These are phyloP conservation scores for Hygrocybe punicea DNA, from an alignment of 768 basidiomycete species.

Conservation along the genomic window DNA sequence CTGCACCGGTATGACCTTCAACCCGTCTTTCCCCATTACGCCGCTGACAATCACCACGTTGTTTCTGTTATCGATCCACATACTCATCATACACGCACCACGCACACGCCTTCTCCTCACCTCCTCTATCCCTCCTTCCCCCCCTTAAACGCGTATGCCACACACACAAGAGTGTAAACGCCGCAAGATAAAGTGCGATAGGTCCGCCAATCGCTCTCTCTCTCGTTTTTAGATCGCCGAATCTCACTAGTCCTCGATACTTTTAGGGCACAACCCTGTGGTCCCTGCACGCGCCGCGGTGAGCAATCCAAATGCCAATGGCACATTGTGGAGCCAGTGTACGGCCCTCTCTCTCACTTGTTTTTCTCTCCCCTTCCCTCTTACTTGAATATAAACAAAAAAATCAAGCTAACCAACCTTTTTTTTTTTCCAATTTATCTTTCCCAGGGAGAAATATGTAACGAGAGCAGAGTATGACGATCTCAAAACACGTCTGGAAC, in stretches of 20 bases:
- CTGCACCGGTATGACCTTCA: constrained; percentile 65
- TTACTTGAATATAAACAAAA: too few species aligned
- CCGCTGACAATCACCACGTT: constrained; percentile 15
- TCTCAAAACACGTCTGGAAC: constrained; percentile 60
- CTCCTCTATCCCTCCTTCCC: constrained; percentile 25
- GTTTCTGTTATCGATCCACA: constrained; percentile 13
- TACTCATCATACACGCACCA: constrained; percentile 22
- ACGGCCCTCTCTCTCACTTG: constrained; percentile 42
- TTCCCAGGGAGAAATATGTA: constrained; percentile 81
- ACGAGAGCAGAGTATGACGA: constrained; percentile 74
- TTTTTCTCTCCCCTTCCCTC: constrained; percentile 1
- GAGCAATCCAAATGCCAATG: constrained; percentile 81
- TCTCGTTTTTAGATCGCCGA: constrained; percentile 11
- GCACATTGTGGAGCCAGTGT: constrained; percentile 80
- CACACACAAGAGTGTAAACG: constrained; percentile 80
- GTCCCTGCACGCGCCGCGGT: constrained; percentile 74
- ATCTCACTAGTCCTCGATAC: constrained; percentile 20
- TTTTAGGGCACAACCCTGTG: constrained; percentile 71
- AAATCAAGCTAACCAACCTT: too few species aligned
- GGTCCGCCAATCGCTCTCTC: constrained; percentile 44
- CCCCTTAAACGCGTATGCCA: constrained; percentile 26
- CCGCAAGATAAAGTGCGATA: constrained; percentile 86
- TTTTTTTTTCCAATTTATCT: constrained; percentile 13
- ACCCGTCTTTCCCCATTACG: background rate
- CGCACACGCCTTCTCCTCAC: constrained; percentile 4